Evolutionary conservation across 352 stramenopile species (phyloP), one percentile per base, ranked within the genome.

Genomic region (Peronosclerospora sorghi): DNA sequence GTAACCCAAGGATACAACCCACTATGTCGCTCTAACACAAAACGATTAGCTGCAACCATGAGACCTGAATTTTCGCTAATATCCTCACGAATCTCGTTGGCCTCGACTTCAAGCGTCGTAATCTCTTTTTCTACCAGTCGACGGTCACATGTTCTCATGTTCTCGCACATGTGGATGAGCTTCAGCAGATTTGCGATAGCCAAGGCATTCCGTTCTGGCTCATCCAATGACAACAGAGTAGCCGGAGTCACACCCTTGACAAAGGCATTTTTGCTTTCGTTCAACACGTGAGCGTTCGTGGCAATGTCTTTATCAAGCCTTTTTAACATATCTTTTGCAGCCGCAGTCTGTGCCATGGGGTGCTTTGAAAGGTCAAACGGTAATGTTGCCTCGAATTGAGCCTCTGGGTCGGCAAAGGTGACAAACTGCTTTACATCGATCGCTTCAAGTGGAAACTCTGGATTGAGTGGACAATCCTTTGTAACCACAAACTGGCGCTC

Each of bases 341-440:
- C 96, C 32, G 94, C 86, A 14, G 89, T 97, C 53, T 96, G 83
- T 12, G 82, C 88, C 30, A 58, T 86, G 40, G 72, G 88, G 26
- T 96, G 93, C 9, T 68, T 56, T 0, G 73, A 86, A 20, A 98
- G 55, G 42, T 98, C 81, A 54, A 98, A 98, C 24, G 95, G 94
- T 8, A 98, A 59, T 9, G 50, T 56, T 10, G 54, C 15, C 2
- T 48, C 40, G 5, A 84, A 44, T 42, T 73, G 52, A 0, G 46
- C 48, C 21, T 89, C 76, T 23, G 73, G 74, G 13, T 89, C 71
- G 34, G 72, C 83, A 15, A 83, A 86, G 1, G 75, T 82, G 21
- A 94, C 66, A 35, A 83, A 92, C 17, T 59, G 41, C 8, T 74
- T 62, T 2, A 87, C 62, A 41, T 84, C 64, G 34, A 93, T 70